Evolutionary conservation across 345 rosid genomes (phyloP), one percentile per base, ranked within the genome.

Genomic region (Physaria fendleri): DNA sequence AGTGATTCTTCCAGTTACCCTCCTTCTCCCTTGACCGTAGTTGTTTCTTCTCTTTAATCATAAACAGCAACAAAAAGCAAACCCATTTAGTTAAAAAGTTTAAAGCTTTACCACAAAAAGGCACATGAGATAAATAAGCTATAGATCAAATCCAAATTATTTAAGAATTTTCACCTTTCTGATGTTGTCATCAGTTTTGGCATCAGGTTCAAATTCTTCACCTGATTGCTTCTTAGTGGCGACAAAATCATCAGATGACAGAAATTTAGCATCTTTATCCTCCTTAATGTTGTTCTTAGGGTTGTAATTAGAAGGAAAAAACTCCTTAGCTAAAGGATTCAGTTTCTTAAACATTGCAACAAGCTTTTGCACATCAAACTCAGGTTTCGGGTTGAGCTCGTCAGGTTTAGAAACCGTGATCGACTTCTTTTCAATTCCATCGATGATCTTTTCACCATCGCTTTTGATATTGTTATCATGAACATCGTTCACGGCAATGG

Each of bases 321-420:
- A 88, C 65, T 88, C 96, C 62, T 88, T 83, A 1, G 96, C 96
- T 71, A 63, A 65, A 73, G 96, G 96, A 72, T 88, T 88, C 79
- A 88, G 72, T 74, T 83, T 88, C 59, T 90, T 85, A 78, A 88
- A 80, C 74, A 85, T 83, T 2, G 83, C 90, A 58, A 88, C 93
- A 62, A 88, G 83, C 49, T 80, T 81, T 57, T 83, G 69, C 65
- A 88, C 79, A 50, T 55, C 82, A 75, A 83, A 71, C 76, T 85
- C 81, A 2, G 85, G 74, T 66, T 80, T 74, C 27, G 85, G 62
- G 73, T 79, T 77, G 47, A 71, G 53, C 60, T 78, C 80, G 57
- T 78, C 80, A 14, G 83, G 54, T 27, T 77, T 79, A 16, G 42
- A 29, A 66, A 76, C 79, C 25, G 65, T 65, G 59, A 64, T 82